Conservation (phyloP, 176 grass and related monocot species). For the Aegilops tauschii region DNA sequence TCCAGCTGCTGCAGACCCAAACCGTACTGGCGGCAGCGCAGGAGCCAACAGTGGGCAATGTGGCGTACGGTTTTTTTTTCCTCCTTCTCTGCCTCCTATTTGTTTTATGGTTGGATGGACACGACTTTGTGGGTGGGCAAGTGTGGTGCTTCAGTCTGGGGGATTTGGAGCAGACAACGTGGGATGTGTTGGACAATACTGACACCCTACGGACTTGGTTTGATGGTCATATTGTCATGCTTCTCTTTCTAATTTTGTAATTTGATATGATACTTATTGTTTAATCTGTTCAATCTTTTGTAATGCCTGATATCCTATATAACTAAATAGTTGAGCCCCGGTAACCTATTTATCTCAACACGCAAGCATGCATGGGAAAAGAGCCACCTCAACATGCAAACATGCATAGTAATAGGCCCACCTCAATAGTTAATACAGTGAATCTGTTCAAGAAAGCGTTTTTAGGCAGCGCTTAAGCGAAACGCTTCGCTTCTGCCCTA, state of each 20-base stretch:
- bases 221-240: background rate
- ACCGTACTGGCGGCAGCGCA: background rate
- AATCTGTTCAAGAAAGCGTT: too few relatives aligned
- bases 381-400: too few relatives aligned
- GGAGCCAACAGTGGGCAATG: background rate
- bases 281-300: background rate
- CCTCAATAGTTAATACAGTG: too few relatives aligned
- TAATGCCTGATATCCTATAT: background rate
- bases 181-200: background rate
- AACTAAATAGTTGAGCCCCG: too few relatives aligned
- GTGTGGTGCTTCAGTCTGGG: background rate
- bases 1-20: background rate
- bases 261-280: background rate
- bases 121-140: background rate
- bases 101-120: background rate
- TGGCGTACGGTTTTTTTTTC: background rate
- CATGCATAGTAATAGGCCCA: too few relatives aligned
- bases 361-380: too few relatives aligned
- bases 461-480: too few relatives aligned
- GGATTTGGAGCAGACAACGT: background rate
- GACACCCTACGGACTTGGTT: background rate
- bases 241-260: background rate
- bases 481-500: too few relatives aligned
- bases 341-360: too few relatives aligned
- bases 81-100: background rate